Conservation (phyloP, 2,329 filamentous ascomycete species). For the Lasiodiplodia hormozganensis region DNA sequence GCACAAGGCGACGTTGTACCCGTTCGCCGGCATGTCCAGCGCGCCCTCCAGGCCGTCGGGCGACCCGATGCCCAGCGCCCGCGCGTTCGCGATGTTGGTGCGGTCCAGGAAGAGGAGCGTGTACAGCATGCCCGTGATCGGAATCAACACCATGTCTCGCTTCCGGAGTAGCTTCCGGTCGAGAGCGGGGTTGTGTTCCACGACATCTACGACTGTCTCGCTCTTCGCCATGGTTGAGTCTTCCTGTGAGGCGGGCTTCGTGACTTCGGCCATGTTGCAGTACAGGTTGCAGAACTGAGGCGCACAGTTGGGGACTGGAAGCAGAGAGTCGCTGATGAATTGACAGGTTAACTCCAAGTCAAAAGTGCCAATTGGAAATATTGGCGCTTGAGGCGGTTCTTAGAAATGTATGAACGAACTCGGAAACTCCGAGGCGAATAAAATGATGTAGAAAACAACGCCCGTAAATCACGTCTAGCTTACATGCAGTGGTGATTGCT, state of each 20-base stretch:
- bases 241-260: constrained; percentile 1
- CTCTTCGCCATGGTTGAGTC: neutral
- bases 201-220: neutral
- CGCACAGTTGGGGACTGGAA: neutral
- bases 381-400: neutral
- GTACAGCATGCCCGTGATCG: constrained; percentile 39
- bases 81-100: constrained; percentile 52
- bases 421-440: neutral
- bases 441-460: neutral
- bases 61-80: constrained; percentile 53
- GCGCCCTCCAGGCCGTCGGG: constrained; percentile 54
- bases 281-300: neutral
- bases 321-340: no score
- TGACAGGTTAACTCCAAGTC: neutral
- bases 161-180: constrained; percentile 51
- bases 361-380: neutral
- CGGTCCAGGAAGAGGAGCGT: constrained; percentile 39
- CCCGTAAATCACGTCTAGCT: neutral
- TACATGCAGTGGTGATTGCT: neutral
- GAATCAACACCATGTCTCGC: constrained; percentile 37
- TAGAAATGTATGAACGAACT: neutral
- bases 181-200: constrained; percentile 7
- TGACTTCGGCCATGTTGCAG: constrained; percentile 4
- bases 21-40: constrained; percentile 65
- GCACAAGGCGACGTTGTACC: constrained; percentile 77